Percentiles rank a stretch among this genome's conserved stretches.
Conservation (phyloP, 306 rosid genomes). For the Oxytropis ochrocephala region DNA sequence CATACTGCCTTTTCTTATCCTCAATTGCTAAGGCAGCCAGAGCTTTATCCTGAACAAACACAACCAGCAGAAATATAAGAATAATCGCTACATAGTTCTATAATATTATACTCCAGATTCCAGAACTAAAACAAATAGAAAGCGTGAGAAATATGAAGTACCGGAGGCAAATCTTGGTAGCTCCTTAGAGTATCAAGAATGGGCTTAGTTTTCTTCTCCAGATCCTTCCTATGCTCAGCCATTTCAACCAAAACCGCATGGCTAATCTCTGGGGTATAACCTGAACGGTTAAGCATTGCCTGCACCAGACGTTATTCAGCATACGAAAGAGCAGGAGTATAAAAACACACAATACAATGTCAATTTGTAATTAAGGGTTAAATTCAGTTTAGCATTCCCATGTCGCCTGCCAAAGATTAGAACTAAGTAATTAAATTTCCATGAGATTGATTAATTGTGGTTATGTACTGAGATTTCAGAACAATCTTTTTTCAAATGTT, state of each 20-base stretch:
- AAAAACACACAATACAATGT: not conserved
- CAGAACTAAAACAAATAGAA: not conserved
- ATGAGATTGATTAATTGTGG: not conserved
- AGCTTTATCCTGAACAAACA: constrained; percentile 75
- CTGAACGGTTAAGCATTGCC: constrained; percentile 75
- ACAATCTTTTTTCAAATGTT: not conserved
- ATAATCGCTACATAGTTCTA: not conserved
- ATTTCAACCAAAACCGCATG: constrained; percentile 78
- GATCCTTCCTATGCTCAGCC: constrained; percentile 85
- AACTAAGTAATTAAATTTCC: not conserved
- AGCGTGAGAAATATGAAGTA: constrained; percentile 21
- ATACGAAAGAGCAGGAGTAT: not conserved
- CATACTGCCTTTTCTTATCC: constrained; percentile 90
- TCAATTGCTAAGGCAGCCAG: constrained; percentile 96
- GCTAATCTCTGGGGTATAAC: constrained; percentile 82
- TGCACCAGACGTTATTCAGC: constrained; percentile 30
- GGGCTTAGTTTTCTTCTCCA: constrained; percentile 94
- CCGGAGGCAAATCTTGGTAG: constrained; percentile 95
- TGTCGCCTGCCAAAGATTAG: not conserved
- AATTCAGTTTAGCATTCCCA: not conserved
- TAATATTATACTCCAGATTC: not conserved
- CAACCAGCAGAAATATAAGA: constrained; percentile 6
- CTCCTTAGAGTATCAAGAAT: constrained; percentile 82
- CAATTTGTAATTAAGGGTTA: not conserved
- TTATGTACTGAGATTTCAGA: not conserved